Evolutionary conservation across 225 moss, liverwort and hornwort genomes (phyloP).

Genomic region (Polytrichum formosum): DNA sequence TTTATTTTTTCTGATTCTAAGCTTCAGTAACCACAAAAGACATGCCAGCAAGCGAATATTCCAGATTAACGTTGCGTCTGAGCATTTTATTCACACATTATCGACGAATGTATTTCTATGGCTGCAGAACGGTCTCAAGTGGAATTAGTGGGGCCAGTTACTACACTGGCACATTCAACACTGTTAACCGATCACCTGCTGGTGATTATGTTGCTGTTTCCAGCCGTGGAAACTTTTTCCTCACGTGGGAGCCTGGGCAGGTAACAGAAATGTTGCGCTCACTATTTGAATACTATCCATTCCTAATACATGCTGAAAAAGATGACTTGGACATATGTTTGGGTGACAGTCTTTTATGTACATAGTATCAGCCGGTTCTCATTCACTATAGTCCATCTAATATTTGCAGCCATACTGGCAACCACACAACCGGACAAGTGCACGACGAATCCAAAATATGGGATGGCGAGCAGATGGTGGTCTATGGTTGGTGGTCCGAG

Average conservation of each 20-base stretch:
- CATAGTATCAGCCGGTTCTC: no score
- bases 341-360: no score
- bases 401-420: slow-evolving; percentile 66
- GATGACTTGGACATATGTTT: no score
- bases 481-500: slow-evolving; percentile 87
- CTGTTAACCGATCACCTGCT: slow-evolving; percentile 73
- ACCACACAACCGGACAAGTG: slow-evolving; percentile 72
- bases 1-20: no score
- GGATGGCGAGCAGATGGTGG: slow-evolving; percentile 98
- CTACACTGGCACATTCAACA: slow-evolving; percentile 89
- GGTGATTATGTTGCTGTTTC: slow-evolving; percentile 93
- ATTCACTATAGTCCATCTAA: no score
- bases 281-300: background rate
- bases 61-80: no score
- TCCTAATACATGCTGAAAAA: no score
- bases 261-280: slow-evolving; percentile 21
- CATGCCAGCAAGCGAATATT: no score
- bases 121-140: slow-evolving; percentile 78
- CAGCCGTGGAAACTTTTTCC: slow-evolving; percentile 93
- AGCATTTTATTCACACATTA: background rate
- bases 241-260: slow-evolving; percentile 98
- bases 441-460: slow-evolving; percentile 93
- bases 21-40: no score
- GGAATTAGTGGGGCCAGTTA: slow-evolving; percentile 98
- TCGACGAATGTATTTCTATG: slow-evolving; percentile 9